phyloP scores from a whole-genome alignment of 306 rosid genomes.

The Acacia confusa region DNA sequence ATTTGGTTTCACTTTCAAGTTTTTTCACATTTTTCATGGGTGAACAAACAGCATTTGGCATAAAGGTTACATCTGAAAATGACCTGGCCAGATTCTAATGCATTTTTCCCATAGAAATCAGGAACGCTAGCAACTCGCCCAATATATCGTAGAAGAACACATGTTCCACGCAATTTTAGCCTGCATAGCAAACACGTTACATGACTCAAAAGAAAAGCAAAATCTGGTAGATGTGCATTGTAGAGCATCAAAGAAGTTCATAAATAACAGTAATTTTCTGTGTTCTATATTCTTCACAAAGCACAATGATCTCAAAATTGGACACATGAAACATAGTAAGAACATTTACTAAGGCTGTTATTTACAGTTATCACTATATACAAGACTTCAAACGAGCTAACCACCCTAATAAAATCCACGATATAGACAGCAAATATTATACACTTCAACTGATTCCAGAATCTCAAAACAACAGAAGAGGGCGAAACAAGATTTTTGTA shows the following conservation, averaged over 20 bases:
- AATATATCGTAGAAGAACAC: slow-evolving; percentile 66
- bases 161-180: slow-evolving; percentile 59
- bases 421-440: background rate
- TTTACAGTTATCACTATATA: background rate
- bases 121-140: slow-evolving; percentile 56
- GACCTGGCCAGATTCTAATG: slow-evolving; percentile 67
- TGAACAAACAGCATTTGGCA: background rate
- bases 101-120: slow-evolving; percentile 67
- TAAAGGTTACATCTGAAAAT: slow-evolving; percentile 27
- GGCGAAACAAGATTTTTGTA: background rate
- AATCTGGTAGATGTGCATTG: background rate
- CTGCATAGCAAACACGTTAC: slow-evolving; percentile 36
- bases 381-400: background rate
- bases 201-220: background rate
- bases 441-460: background rate
- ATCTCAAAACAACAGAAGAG: background rate
- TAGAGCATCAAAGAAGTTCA: background rate
- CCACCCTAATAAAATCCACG: background rate
- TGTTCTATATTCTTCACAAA: background rate
- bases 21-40: slow-evolving; percentile 12
- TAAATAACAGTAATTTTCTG: background rate
- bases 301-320: background rate
- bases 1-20: slow-evolving; percentile 1
- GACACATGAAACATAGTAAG: background rate
- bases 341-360: background rate